Base-by-base conservation (phyloP, 176 grass and related monocot genomes). In the Paspalum notatum region DNA sequence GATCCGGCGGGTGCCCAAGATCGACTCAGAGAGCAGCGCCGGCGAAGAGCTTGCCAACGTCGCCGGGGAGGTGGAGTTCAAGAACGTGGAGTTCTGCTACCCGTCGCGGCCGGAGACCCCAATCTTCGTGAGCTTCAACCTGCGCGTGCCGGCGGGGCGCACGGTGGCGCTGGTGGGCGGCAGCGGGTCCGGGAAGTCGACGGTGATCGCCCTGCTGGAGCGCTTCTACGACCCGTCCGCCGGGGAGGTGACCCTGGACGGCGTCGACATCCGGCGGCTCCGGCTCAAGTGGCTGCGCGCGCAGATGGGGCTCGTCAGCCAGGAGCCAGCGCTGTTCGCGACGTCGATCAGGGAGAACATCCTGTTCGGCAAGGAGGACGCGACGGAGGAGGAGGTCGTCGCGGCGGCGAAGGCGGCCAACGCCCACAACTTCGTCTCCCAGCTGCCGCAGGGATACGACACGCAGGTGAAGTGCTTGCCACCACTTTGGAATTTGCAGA, bases 371-470 rank as follows among this genome's bases (percentile, higher is more conserved):
- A 99, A 99, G 64, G 96, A 95, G 67, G 90, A 93, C 62, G 96
- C 96, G n/a, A 71, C 92, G 41, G 74, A 75, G 87, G 96, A 95
- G 43, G 90, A 99, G 90, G 64, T 99, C 13, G 60, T 89, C 15
- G 68, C 79, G 0, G 96, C 89, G 1, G 96, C 90, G 1, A 93
- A 91, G 80, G 93, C 96, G 41, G 87, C 93, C 16, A 95, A 99
- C 86, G 96, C 96, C 9, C 96, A 99, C 82, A 95, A 88, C 82
- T 99, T 99, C 88, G 95, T 99, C 89, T 91, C 93, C 21, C 93
- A 95, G 80, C 68, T 95, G 72, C 96, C 96, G 22, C 88, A 95
- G 38, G 96, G 89, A 49, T 99, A 99, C 71, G 84, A 95, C 24
- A 99, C 96, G 0, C 90, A 95, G 96, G 96, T 95, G 68, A 78